A percentile compares a stretch with the other conserved stretches of the same genome.
Evolutionary conservation across 1,284 basidiomycete species (phyloP).

Genomic region (Ganoderma multipileum): DNA sequence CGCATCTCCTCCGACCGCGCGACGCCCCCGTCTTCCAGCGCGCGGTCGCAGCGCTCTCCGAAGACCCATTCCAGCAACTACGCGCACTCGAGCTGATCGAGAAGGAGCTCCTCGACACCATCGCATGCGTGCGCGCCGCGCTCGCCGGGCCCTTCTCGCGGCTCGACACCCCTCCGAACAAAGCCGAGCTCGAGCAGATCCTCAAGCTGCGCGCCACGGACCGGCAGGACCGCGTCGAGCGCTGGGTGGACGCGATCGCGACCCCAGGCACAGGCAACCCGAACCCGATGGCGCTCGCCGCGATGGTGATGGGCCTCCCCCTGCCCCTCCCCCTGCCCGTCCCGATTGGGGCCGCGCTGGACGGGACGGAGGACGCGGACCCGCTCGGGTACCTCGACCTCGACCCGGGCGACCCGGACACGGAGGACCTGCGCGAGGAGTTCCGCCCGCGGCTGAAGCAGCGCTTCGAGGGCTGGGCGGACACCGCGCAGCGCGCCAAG

Average conservation of each 20-base stretch:
- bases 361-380: slow-evolving; percentile 49
- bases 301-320: slow-evolving; percentile 73
- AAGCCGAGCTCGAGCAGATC: slow-evolving; percentile 52
- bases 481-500: slow-evolving; percentile 44
- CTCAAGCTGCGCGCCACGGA: slow-evolving; percentile 47
- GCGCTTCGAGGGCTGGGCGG: slow-evolving; percentile 62
- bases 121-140: slow-evolving; percentile 48
- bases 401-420: slow-evolving; percentile 59
- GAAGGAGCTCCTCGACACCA: slow-evolving; percentile 56
- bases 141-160: slow-evolving; percentile 53
- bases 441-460: slow-evolving; percentile 61
- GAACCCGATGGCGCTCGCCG: slow-evolving; percentile 65
- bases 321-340: slow-evolving; percentile 63
- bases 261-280: slow-evolving; percentile 48
- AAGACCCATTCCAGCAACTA: slow-evolving; percentile 37
- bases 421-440: slow-evolving; percentile 65
- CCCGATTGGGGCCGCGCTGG: slow-evolving; percentile 43
- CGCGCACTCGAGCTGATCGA: slow-evolving; percentile 54
- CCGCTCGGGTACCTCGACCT: slow-evolving; percentile 57
- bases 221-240: slow-evolving; percentile 53
- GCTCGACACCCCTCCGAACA: slow-evolving; percentile 49
- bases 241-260: slow-evolving; percentile 58
- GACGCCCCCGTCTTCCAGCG: slow-evolving; percentile 54
- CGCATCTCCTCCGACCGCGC: slow-evolving; percentile 62
- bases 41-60: slow-evolving; percentile 49